Percentiles rank a stretch among this genome's conserved stretches.
These are phyloP conservation scores for Ambrosia hybrid DNA, from an alignment of 140 eudicot species.

Conservation along the genomic window DNA sequence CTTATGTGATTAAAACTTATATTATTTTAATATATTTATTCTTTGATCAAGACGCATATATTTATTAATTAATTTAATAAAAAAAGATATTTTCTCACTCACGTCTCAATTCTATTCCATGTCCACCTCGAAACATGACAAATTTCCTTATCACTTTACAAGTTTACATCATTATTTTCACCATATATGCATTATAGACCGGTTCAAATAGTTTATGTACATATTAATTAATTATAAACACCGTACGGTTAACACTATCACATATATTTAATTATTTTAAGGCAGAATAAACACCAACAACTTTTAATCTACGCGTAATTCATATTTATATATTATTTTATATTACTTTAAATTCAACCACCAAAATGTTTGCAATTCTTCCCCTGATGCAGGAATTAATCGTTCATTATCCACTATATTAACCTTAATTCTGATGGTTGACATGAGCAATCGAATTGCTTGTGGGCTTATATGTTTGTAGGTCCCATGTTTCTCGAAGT, in stretches of 20 bases:
- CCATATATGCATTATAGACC: neutral
- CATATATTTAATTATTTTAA: too few relatives aligned
- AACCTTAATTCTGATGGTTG: neutral
- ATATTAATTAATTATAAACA: neutral
- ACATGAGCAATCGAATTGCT: neutral
- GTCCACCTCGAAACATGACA: neutral
- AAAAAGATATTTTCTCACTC: neutral
- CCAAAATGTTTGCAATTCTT: too few relatives aligned
- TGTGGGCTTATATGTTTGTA: neutral
- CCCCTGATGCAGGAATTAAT: too few relatives aligned
- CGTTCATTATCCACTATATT: neutral
- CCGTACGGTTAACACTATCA: neutral
- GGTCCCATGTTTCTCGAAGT: slow-evolving; percentile 1
- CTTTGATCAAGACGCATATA: too few relatives aligned
- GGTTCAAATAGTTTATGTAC: neutral
- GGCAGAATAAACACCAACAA: neutral
- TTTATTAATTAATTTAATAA: too few relatives aligned
- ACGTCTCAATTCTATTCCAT: neutral
- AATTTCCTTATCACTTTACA: neutral
- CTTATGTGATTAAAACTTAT: neutral
- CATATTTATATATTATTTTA: neutral
- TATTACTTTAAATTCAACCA: neutral
- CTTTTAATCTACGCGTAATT: neutral
- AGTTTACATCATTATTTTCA: too few relatives aligned
- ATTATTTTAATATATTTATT: too few relatives aligned